These are phyloP conservation scores for Colletotrichum tropicale DNA, from an alignment of 2,329 filamentous ascomycete species.

Conservation along the genomic window DNA sequence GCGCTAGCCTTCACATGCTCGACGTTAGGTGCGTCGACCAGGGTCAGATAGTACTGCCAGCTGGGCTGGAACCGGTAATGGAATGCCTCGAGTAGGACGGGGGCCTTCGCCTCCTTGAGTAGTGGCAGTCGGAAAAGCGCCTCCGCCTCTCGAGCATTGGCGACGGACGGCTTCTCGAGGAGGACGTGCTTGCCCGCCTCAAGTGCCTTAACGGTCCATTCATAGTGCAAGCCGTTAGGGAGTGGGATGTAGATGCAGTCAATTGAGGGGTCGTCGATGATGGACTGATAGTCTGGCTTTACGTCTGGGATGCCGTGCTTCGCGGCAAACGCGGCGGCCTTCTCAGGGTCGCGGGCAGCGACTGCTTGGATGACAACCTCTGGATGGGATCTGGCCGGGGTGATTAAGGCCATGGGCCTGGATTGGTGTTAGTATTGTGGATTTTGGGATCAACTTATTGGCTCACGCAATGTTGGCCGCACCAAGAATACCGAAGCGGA, in stretches of 20 bases:
- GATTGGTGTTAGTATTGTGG: neutral
- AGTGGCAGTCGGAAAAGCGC: constrained; percentile 45
- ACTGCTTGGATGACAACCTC: constrained; percentile 58
- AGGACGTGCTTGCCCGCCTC: constrained; percentile 58
- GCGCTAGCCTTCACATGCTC: constrained; percentile 33
- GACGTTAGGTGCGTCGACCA: constrained; percentile 42
- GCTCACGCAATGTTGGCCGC: constrained; percentile 43
- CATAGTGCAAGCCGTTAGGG: constrained; percentile 43
- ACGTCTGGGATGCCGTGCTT: constrained; percentile 56
- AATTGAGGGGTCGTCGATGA: constrained; percentile 39
- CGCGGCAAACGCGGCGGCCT: constrained; percentile 53
- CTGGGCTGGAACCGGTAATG: constrained; percentile 56
- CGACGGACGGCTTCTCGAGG: constrained; percentile 57
- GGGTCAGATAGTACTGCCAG: constrained; percentile 44
- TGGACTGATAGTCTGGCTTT: constrained; percentile 50
- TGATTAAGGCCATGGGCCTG: constrained; percentile 47
- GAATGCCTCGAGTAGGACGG: constrained; percentile 57
- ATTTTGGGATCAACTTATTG: neutral
- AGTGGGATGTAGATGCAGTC: constrained; percentile 56
- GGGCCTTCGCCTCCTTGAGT: constrained; percentile 35
- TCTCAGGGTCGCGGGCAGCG: constrained; percentile 52
- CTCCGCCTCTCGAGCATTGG: constrained; percentile 48
- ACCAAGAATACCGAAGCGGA: constrained; percentile 47
- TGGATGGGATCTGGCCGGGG: constrained; percentile 55
- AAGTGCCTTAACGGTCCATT: constrained; percentile 53